Percentiles rank a stretch among this genome's conserved stretches.
Conservation (phyloP, 345 rosid genomes). For the Sapria himalayana region DNA sequence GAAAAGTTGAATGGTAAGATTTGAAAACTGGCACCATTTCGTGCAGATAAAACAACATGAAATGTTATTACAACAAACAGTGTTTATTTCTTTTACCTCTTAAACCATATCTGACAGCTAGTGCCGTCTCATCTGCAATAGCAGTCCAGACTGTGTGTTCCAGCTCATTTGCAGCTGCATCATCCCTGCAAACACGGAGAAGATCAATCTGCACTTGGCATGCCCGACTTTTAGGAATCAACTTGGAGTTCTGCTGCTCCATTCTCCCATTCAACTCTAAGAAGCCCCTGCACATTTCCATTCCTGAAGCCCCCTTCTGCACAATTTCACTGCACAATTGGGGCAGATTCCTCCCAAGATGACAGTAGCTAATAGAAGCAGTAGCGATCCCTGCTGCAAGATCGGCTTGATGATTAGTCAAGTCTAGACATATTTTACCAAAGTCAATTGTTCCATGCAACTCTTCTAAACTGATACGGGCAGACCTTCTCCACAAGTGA, state of each 20-base stretch:
- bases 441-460: constrained; percentile 82
- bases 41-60: no score
- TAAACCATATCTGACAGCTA: constrained; percentile 82
- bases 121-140: constrained; percentile 91
- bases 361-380: constrained; percentile 76
- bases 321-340: constrained; percentile 74
- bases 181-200: constrained; percentile 58
- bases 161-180: constrained; percentile 29
- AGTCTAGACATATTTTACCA: constrained; percentile 60
- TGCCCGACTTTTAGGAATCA: constrained; percentile 77
- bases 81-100: constrained; percentile 57
- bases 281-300: constrained; percentile 46
- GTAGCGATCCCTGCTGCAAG: constrained; percentile 87
- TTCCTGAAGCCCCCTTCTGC: constrained; percentile 43
- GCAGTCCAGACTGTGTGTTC: constrained; percentile 76
- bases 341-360: constrained; percentile 67
- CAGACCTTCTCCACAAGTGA: constrained; percentile 50
- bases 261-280: constrained; percentile 48
- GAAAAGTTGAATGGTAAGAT: no score
- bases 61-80: no score
- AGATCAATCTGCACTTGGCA: constrained; percentile 91
- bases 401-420: constrained; percentile 78
- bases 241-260: constrained; percentile 55
- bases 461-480: constrained; percentile 87
- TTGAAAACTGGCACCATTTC: no score